Conservation (phyloP, 306 rosid genomes). For the Quercus robur region DNA sequence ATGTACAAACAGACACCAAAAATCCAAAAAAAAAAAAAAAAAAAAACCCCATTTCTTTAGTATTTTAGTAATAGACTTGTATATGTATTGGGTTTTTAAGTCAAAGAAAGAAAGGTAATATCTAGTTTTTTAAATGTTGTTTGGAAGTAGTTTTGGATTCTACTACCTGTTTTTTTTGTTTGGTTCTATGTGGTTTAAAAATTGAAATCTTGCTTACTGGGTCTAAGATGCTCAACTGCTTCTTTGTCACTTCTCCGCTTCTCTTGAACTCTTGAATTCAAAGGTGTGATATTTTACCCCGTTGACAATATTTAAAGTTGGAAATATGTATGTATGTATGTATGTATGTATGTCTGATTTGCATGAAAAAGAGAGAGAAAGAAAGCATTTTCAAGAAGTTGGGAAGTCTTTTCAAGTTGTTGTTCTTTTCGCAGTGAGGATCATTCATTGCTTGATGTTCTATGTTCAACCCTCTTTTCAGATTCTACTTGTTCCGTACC, state of each 20-base stretch:
- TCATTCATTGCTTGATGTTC: not conserved
- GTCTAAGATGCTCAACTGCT: not conserved
- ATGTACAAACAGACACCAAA: conserved; percentile 8
- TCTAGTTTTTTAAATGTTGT: conserved; percentile 3
- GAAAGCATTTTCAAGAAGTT: not conserved
- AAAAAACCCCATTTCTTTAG: not conserved
- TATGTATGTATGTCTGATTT: not conserved
- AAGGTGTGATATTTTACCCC: not conserved
- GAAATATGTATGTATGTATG: not conserved
- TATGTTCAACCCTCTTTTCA: not conserved
- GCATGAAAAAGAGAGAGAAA: not conserved
- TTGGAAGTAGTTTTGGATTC: conserved; percentile 22
- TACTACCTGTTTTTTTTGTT: conserved; percentile 5
- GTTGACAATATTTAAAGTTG: conserved; percentile 1
- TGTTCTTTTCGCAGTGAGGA: not conserved
- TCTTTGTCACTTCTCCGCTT: conserved; percentile 11
- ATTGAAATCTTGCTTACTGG: not conserved
- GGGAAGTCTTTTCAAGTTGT: not conserved
- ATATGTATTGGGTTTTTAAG: not conserved
- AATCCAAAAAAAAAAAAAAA: too few species aligned
- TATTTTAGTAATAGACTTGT: not conserved
- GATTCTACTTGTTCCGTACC: not conserved
- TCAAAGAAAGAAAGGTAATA: conserved; percentile 10
- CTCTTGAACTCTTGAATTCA: not conserved
- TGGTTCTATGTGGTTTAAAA: not conserved